Evolutionary conservation across 805 yeast genomes (phyloP), one percentile per base, ranked within the genome.

Genomic region (Spencermartinsiella europaea): DNA sequence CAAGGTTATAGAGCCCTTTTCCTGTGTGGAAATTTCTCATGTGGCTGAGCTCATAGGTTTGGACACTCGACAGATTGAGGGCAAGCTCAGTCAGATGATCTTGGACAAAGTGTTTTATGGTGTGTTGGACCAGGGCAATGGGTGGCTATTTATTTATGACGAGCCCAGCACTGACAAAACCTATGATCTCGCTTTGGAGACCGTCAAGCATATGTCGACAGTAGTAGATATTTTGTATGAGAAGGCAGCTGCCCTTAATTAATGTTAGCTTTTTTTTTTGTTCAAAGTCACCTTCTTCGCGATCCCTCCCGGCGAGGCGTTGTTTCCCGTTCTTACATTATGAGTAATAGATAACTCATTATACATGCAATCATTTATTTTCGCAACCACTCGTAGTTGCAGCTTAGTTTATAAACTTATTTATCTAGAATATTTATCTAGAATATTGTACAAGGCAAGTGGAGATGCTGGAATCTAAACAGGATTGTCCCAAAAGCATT

Each of bases 41-140:
- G 79, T 93, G 43, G 85, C 97, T 25, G 77, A 84, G 57, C 79
- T 85, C 58, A 86, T 95, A 49, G 97, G 96, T 4, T 76, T 95
- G 51, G 91, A 89, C 54, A 72, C 81, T 40, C 83, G 81, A 52
- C 95, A 88, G 62, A 88, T 93, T 27, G 99, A 93, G 69, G 95
- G 95, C 17, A 93, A 93, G 66, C 74, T 93, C 53, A 82, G 95
- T 41, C 97, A 91, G 67, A 91, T 93, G 98, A 91, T 93, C 57
- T 75, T 93, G 58, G 99, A 93, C 67, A 84, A 87, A 60, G 85
- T 89, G n/a, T 88, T 93, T 58, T 85, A 82, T 62, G 99, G 99
- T 40, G 98, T 93, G 33, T 74, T 93, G 56, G 99, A 93, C 66
- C 99, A 93, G 71, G 98, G 98, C 40, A 90, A 90, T 64, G 99